Evolutionary conservation across 768 basidiomycete species (phyloP).

Genomic region (Favolaschia claudopus): DNA sequence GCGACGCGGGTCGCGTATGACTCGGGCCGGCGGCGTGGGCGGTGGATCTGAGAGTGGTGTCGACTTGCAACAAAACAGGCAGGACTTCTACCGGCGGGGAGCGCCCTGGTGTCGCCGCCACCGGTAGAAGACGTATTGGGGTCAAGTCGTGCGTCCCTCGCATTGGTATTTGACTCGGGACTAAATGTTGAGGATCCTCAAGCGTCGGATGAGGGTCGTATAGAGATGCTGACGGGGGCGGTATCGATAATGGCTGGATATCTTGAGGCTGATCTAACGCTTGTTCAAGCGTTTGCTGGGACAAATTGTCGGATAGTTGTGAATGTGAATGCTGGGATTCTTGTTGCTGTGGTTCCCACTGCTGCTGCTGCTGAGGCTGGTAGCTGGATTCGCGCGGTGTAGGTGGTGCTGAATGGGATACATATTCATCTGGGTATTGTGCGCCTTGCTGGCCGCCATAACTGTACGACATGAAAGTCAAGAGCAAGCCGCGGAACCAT

Average conservation of each 20-base stretch:
- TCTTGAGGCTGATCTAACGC: too few species aligned
- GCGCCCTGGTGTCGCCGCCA: constrained; percentile 29
- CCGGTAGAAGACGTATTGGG: constrained; percentile 41
- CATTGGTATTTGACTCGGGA: constrained; percentile 36
- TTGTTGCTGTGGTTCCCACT: constrained; percentile 33
- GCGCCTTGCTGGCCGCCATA: constrained; percentile 43
- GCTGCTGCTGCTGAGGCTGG: constrained; percentile 45
- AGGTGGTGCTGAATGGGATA: constrained; percentile 50
- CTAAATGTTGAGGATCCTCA: constrained; percentile 23
- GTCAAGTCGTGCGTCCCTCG: constrained; percentile 36
- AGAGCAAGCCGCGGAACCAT: constrained; percentile 35
- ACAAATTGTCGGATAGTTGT: constrained; percentile 14
- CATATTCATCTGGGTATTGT: constrained; percentile 49
- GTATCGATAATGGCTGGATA: constrained; percentile 27
- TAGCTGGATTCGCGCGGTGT: constrained; percentile 49
- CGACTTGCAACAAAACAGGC: constrained; percentile 30
- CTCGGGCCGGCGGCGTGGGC: constrained; percentile 21
- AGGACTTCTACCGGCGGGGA: constrained; percentile 32
- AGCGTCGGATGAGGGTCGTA: constrained; percentile 34
- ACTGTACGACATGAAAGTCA: constrained; percentile 57
- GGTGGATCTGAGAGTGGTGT: constrained; percentile 25
- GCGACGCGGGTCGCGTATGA: constrained; percentile 27
- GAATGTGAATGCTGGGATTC: constrained; percentile 34
- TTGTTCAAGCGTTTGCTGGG: constrained; percentile 17
- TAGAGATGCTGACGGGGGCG: constrained; percentile 36